Percentiles rank a stretch among this genome's conserved stretches.
These are phyloP conservation scores for Neurospora sp. DNA, from an alignment of 2,329 filamentous ascomycete genomes.

Conservation along the genomic window DNA sequence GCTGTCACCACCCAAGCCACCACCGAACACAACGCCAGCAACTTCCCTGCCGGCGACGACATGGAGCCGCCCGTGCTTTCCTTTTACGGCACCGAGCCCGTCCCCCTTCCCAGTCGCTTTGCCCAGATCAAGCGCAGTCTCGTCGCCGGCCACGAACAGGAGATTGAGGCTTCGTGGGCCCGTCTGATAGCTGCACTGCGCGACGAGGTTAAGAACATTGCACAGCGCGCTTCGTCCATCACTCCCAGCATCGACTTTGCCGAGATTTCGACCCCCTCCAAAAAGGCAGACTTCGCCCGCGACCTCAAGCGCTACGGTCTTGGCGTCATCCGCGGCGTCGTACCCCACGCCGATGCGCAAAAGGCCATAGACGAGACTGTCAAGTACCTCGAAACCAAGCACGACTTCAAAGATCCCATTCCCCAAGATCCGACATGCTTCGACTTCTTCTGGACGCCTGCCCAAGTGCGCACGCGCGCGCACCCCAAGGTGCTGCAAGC, in stretches of 20 bases:
- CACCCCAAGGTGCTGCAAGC: conserved; percentile 53
- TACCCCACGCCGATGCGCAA: conserved; percentile 46
- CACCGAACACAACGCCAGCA: conserved; percentile 1
- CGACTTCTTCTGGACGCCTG: conserved; percentile 65
- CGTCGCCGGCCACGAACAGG: conserved; percentile 43
- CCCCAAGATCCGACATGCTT: conserved; percentile 58
- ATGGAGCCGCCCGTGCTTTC: conserved; percentile 43
- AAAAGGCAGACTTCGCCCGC: conserved; percentile 43
- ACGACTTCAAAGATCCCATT: conserved; percentile 42
- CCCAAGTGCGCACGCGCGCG: conserved; percentile 57
- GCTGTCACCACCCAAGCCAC: conserved; percentile 2
- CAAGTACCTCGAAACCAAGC: conserved; percentile 44
- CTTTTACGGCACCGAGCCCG: conserved; percentile 46
- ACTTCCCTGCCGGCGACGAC: conserved; percentile 8
- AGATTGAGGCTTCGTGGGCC: conserved; percentile 44
- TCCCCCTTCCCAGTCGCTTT: conserved; percentile 49
- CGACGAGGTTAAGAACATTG: conserved; percentile 42
- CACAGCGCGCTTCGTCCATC: conserved; percentile 38
- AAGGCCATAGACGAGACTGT: conserved; percentile 48
- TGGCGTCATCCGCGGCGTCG: conserved; percentile 54
- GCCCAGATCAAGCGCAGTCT: conserved; percentile 45
- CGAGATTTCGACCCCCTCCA: conserved; percentile 36
- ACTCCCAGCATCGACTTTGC: conserved; percentile 46
- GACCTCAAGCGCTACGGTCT: conserved; percentile 53
- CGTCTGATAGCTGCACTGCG: conserved; percentile 42